These are phyloP conservation scores for Cichorium intybus DNA, from an alignment of 140 eudicot genomes.

Conservation along the genomic window DNA sequence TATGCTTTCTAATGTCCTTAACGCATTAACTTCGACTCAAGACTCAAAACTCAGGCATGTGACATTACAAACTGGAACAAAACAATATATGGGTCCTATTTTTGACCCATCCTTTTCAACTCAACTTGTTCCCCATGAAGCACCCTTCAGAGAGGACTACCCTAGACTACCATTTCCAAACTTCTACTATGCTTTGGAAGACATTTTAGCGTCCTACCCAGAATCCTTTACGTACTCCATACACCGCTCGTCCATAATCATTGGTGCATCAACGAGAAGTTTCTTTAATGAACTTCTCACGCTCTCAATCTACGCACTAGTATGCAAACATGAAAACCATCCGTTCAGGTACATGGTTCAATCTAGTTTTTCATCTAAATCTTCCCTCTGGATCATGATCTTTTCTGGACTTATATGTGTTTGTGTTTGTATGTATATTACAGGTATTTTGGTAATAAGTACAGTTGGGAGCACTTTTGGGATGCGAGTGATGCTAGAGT, in stretches of 20 bases:
- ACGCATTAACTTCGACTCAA: neutral
- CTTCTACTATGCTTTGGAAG: slow-evolving; percentile 33
- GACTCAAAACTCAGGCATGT: slow-evolving; percentile 10
- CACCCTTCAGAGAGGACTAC: slow-evolving; percentile 27
- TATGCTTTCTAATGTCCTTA: slow-evolving; percentile 30
- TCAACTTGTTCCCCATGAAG: slow-evolving; percentile 19
- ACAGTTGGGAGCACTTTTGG: slow-evolving; percentile 33
- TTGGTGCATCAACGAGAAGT: slow-evolving; percentile 27
- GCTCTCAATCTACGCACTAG: slow-evolving; percentile 15
- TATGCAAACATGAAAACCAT: slow-evolving; percentile 28
- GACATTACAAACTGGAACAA: slow-evolving; percentile 30
- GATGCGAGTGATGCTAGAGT: slow-evolving; percentile 26
- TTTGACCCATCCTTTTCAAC: neutral
- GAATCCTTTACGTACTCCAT: slow-evolving; percentile 15
- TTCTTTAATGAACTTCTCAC: neutral
- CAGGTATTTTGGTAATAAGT: slow-evolving; percentile 22
- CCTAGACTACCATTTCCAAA: slow-evolving; percentile 24
- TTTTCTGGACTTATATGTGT: too few species aligned
- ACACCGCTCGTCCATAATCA: slow-evolving; percentile 25
- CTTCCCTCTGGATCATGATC: neutral
- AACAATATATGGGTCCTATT: slow-evolving; percentile 25
- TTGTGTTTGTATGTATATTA: too few species aligned
- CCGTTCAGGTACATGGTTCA: slow-evolving; percentile 17
- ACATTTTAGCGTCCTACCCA: slow-evolving; percentile 15
- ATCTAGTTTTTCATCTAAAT: neutral